These are phyloP conservation scores for Enterocytospora artemiae DNA, from an alignment of 371 early-diverging fungal species.

Conservation along the genomic window DNA sequence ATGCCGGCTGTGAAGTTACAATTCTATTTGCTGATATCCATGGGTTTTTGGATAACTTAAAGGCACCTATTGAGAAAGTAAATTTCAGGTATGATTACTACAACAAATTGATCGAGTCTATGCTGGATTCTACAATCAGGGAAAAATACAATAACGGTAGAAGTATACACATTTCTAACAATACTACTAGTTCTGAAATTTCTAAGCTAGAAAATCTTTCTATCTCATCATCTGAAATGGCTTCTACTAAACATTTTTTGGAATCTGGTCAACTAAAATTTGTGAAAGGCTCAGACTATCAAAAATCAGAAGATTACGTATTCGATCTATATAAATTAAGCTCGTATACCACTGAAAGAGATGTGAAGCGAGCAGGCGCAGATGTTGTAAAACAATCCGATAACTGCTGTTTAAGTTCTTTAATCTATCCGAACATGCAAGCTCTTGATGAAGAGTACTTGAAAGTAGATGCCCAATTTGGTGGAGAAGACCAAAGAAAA, in stretches of 20 bases:
- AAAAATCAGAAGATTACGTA: constrained; percentile 72
- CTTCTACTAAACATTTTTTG: too few species aligned
- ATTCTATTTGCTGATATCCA: constrained; percentile 92
- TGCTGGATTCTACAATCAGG: constrained; percentile 69
- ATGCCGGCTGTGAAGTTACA: constrained; percentile 83
- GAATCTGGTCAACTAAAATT: constrained; percentile 82
- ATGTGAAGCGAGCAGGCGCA: constrained; percentile 95
- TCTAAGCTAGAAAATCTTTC: too few species aligned
- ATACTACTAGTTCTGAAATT: too few species aligned
- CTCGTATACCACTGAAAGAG: constrained; percentile 77
- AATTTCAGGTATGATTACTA: constrained; percentile 81
- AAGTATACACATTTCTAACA: too few species aligned
- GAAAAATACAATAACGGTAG: too few species aligned
- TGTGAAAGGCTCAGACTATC: constrained; percentile 77
- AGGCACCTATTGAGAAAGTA: constrained; percentile 84
- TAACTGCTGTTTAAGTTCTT: constrained; percentile 75
- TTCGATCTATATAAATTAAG: constrained; percentile 82
- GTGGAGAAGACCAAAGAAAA: constrained; percentile 98
- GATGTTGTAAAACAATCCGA: constrained; percentile 98
- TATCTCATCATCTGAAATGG: too few species aligned
- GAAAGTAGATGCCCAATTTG: constrained; percentile 91
- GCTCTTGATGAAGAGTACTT: constrained; percentile 97
- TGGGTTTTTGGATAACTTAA: constrained; percentile 95
- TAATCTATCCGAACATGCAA: constrained; percentile 95
- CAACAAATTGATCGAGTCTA: constrained; percentile 75